phyloP scores from a whole-genome alignment of 2,329 filamentous ascomycete genomes.

The Ophiocordyceps robertsii region DNA sequence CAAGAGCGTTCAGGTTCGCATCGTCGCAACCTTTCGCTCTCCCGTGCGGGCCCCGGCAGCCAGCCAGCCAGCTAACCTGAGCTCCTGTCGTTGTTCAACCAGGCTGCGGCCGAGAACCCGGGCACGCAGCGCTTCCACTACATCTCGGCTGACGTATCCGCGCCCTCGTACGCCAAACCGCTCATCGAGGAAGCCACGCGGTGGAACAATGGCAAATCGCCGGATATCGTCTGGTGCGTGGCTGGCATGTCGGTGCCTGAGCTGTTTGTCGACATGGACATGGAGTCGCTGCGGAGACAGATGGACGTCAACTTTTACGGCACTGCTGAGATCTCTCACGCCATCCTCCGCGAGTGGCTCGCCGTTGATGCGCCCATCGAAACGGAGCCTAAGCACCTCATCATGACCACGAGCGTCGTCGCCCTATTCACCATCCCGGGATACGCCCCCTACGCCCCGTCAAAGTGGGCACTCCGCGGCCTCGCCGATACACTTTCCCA shows the following conservation, averaged over 20 bases:
- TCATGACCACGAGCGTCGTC: slow-evolving; percentile 71
- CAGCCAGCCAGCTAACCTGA: neutral
- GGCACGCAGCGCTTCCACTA: slow-evolving; percentile 65
- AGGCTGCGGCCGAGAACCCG: slow-evolving; percentile 53
- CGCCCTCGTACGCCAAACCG: slow-evolving; percentile 52
- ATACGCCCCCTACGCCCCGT: slow-evolving; percentile 71
- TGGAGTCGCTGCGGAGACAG: slow-evolving; percentile 54
- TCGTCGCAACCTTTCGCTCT: no score
- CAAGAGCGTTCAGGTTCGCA: slow-evolving; percentile 45
- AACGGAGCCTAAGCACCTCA: slow-evolving; percentile 54
- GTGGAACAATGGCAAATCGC: slow-evolving; percentile 64
- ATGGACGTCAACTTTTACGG: slow-evolving; percentile 94
- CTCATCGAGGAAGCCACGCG: slow-evolving; percentile 57
- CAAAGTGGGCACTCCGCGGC: slow-evolving; percentile 73
- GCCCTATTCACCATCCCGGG: slow-evolving; percentile 69
- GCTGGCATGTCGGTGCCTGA: slow-evolving; percentile 63
- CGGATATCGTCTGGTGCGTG: slow-evolving; percentile 85
- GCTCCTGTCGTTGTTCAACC: neutral
- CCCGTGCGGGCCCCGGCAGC: neutral
- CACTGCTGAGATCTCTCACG: slow-evolving; percentile 72
- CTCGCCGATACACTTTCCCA: slow-evolving; percentile 74
- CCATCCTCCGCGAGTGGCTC: slow-evolving; percentile 65
- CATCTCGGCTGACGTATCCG: slow-evolving; percentile 71
- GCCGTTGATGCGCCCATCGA: slow-evolving; percentile 29
- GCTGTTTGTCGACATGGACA: slow-evolving; percentile 63